Evolutionary conservation across 2,329 filamentous ascomycete species (phyloP).

Genomic region (Dactylellina sp.): DNA sequence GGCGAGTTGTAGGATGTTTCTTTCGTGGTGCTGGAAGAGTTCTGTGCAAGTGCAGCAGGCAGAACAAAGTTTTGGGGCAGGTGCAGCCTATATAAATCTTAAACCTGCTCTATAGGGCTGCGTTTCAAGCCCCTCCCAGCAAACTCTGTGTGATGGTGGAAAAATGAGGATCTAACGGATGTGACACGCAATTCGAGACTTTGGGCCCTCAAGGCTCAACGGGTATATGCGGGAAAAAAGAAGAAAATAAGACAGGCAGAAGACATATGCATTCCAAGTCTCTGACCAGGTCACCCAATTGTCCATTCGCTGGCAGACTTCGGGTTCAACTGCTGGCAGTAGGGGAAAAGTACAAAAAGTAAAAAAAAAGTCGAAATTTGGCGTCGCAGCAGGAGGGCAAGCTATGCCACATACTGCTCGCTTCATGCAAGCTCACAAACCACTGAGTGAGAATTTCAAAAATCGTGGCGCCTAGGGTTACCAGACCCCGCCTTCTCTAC

Average conservation of each 20-base stretch:
- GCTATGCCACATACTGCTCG: conserved; percentile 27
- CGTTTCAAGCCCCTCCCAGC: conserved; percentile 48
- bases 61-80: conserved; percentile 33
- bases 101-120: conserved; percentile 53
- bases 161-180: conserved; percentile 44
- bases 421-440: conserved; percentile 12
- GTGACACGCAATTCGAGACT: conserved; percentile 54
- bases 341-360: conserved; percentile 9
- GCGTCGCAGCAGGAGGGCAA: conserved; percentile 30
- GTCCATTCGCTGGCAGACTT: conserved; percentile 36
- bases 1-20: conserved; percentile 17
- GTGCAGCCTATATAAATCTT: conserved; percentile 52
- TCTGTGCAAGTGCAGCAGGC: conserved; percentile 26
- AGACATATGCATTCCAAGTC: conserved; percentile 50
- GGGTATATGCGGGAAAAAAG: conserved; percentile 53
- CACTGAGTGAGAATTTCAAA: conserved; percentile 6
- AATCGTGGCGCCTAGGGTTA: conserved; percentile 3
- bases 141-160: conserved; percentile 26
- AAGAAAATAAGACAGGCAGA: conserved; percentile 25
- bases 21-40: conserved; percentile 43
- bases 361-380: conserved; percentile 35
- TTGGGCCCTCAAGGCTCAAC: conserved; percentile 13
- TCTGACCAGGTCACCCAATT: conserved; percentile 44
- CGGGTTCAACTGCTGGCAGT: conserved; percentile 36
- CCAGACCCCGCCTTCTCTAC: conserved; percentile 28